phyloP scores from a whole-genome alignment of 768 basidiomycete species.

The Phaeolepiota aurea region DNA sequence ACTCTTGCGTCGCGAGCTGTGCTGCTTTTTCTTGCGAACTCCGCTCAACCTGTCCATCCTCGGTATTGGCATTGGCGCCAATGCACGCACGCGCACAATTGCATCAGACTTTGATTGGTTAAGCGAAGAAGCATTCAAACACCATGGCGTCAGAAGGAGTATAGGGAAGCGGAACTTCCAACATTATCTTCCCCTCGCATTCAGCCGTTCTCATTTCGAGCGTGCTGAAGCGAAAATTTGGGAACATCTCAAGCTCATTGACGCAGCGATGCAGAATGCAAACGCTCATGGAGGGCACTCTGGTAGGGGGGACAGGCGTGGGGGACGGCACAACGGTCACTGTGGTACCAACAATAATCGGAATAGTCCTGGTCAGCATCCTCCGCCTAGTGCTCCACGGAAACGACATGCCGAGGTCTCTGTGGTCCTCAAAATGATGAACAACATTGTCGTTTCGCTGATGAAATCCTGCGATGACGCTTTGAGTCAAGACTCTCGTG shows the following conservation, averaged over 20 bases:
- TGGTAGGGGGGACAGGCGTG: constrained; percentile 8
- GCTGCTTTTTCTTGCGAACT: constrained; percentile 37
- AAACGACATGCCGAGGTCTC: constrained; percentile 20
- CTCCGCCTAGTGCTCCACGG: no score
- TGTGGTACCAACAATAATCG: no score
- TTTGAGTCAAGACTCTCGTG: constrained; percentile 9
- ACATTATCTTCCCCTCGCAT: no score
- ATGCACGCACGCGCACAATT: constrained; percentile 19
- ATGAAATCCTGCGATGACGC: constrained; percentile 37
- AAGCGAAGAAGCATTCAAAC: constrained; percentile 33
- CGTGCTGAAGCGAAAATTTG: constrained; percentile 24
- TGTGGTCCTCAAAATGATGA: constrained; percentile 37
- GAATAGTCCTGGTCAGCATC: no score
- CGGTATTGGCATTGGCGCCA: constrained; percentile 30
- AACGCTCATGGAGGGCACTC: no score
- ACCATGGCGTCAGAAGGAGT: no score
- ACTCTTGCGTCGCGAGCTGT: constrained; percentile 31
- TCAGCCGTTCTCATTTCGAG: constrained; percentile 28
- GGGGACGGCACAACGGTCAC: constrained; percentile 7
- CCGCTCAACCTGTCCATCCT: constrained; percentile 27
- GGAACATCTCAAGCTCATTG: constrained; percentile 21
- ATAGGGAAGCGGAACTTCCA: no score
- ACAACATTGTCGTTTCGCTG: constrained; percentile 34
- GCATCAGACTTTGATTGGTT: constrained; percentile 42
- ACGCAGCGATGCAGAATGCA: constrained; percentile 18